Evolutionary conservation across 2,329 filamentous ascomycete species (phyloP).

Genomic region (Coccinonectria pachysandricola): DNA sequence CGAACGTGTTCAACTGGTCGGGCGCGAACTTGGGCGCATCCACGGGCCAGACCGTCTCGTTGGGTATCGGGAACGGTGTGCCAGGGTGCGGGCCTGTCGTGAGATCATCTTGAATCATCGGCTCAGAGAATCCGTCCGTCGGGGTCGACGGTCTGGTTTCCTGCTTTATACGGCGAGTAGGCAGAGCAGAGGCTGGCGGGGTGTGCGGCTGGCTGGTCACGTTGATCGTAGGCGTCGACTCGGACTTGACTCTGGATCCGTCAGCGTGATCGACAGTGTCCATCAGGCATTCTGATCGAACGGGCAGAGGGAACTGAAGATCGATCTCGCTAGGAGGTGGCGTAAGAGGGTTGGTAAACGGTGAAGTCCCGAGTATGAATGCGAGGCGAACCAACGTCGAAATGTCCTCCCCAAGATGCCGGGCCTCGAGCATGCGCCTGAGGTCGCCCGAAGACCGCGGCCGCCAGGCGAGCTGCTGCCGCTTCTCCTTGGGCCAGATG

Average conservation of each 20-base stretch:
- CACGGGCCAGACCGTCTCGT: constrained; percentile 27
- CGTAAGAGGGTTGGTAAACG: constrained; percentile 25
- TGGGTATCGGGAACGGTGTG: constrained; percentile 31
- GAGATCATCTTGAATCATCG: constrained; percentile 25
- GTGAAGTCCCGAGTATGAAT: constrained; percentile 32
- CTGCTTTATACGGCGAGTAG: constrained; percentile 25
- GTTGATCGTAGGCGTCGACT: constrained; percentile 17
- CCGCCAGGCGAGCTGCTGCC: constrained; percentile 30
- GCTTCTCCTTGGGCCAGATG: constrained; percentile 34
- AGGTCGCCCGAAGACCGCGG: constrained; percentile 32
- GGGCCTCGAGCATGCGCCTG: constrained; percentile 34
- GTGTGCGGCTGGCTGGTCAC: constrained; percentile 21
- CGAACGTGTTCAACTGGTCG: constrained; percentile 25
- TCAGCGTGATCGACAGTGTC: constrained; percentile 22
- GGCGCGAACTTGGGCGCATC: constrained; percentile 30
- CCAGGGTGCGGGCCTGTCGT: constrained; percentile 29
- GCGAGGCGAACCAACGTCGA: constrained; percentile 32
- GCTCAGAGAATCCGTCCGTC: constrained; percentile 17
- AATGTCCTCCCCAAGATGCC: constrained; percentile 31
- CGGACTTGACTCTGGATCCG: constrained; percentile 15
- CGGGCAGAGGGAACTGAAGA: constrained; percentile 28
- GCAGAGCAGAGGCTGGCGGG: constrained; percentile 18
- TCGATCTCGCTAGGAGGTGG: constrained; percentile 30
- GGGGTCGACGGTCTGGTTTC: constrained; percentile 27
- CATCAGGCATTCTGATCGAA: constrained; percentile 26